A percentile compares a stretch with the other conserved stretches of the same genome.
phyloP scores from a whole-genome alignment of 345 rosid species.

The Brassica incana region DNA sequence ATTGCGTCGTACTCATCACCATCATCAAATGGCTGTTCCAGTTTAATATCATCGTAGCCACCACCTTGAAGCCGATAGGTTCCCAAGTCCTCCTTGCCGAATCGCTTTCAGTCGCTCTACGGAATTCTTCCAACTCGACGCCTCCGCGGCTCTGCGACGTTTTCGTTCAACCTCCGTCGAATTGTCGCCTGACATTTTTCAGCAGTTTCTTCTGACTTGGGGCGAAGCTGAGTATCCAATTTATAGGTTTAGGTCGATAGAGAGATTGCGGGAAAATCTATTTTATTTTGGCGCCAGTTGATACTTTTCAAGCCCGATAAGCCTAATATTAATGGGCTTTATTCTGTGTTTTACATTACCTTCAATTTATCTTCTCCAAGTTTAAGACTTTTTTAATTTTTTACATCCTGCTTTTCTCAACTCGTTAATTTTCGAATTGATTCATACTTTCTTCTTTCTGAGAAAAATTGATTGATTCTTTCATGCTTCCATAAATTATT shows the following conservation, averaged over 20 bases:
- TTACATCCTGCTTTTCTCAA: too few relatives aligned
- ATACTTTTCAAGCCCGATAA: too few relatives aligned
- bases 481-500: too few relatives aligned
- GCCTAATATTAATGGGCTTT: background rate
- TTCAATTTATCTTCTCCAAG: too few relatives aligned
- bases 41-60: slow-evolving; percentile 43
- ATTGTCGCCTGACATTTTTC: slow-evolving; percentile 50
- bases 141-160: slow-evolving; percentile 58
- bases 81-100: slow-evolving; percentile 68
- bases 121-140: slow-evolving; percentile 53
- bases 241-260: background rate
- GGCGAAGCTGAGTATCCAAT: background rate
- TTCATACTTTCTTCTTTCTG: too few relatives aligned
- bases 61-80: slow-evolving; percentile 45
- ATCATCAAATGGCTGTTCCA: slow-evolving; percentile 40
- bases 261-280: background rate
- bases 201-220: background rate
- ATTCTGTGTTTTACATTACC: background rate
- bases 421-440: too few relatives aligned
- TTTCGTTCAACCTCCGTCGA: slow-evolving; percentile 37
- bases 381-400: too few relatives aligned
- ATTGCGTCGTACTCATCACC: slow-evolving; percentile 79
- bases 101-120: slow-evolving; percentile 73
- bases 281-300: background rate
- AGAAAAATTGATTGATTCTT: too few relatives aligned